These are phyloP conservation scores for Rhododendron kiyosumense DNA, from an alignment of 148 eudicot species.

Conservation along the genomic window DNA sequence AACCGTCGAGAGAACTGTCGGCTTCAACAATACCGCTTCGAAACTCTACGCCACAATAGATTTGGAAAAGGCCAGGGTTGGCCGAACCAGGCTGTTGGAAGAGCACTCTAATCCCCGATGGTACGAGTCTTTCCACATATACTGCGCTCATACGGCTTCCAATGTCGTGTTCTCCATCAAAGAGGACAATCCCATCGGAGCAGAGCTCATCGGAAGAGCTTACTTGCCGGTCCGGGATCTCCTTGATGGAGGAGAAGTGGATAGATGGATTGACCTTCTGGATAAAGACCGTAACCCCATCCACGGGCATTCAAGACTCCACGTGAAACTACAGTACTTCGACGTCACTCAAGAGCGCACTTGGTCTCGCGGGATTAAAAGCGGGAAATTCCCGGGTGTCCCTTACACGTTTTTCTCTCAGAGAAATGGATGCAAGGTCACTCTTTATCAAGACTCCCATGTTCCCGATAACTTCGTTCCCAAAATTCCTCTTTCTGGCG, in stretches of 20 bases:
- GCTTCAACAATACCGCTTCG: constrained; percentile 24
- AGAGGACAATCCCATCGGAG: constrained; percentile 40
- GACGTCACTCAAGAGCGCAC: constrained; percentile 33
- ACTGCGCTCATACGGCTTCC: constrained; percentile 44
- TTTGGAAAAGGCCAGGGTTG: constrained; percentile 41
- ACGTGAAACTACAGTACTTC: constrained; percentile 36
- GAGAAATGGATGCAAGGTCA: constrained; percentile 37
- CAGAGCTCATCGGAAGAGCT: constrained; percentile 38
- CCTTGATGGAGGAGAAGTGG: constrained; percentile 30
- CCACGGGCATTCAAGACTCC: constrained; percentile 31
- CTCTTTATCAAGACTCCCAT: constrained; percentile 48
- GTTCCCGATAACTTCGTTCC: constrained; percentile 48
- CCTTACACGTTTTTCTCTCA: constrained; percentile 47
- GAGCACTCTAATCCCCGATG: constrained; percentile 39
- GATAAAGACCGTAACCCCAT: constrained; percentile 30
- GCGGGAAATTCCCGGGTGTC: constrained; percentile 42
- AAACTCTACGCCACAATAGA: constrained; percentile 44
- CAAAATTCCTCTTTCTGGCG: constrained; percentile 40
- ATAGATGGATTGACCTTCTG: constrained; percentile 37
- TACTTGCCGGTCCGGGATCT: constrained; percentile 39
- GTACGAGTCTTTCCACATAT: constrained; percentile 53
- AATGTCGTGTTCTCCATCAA: constrained; percentile 41
- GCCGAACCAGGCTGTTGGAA: constrained; percentile 38
- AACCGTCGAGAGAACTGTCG: constrained; percentile 10
- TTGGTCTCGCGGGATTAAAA: constrained; percentile 43